A percentile compares a stretch with the other conserved stretches of the same genome.
phyloP scores from a whole-genome alignment of 371 early-diverging fungal genomes.

The Apophysomyces ossiformis region DNA sequence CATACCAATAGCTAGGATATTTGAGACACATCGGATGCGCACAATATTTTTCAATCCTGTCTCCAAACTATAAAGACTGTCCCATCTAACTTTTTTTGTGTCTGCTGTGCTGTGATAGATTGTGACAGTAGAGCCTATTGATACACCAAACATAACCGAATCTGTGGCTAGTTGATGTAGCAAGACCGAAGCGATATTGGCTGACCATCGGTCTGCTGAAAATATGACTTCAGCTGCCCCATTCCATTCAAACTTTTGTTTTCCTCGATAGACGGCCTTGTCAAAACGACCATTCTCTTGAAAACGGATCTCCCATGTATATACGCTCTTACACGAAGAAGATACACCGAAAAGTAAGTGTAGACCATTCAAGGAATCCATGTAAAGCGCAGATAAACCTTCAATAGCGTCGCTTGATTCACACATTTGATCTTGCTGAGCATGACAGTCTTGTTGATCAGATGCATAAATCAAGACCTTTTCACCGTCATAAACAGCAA shows the following conservation, averaged over 20 bases:
- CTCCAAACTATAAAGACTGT: conserved; percentile 29
- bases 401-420: conserved; percentile 17
- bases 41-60: conserved; percentile 16
- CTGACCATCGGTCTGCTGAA: conserved; percentile 5
- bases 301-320: conserved; percentile 32
- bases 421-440: conserved; percentile 34
- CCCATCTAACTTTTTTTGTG: conserved; percentile 24
- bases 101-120: conserved; percentile 13
- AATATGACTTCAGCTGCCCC: conserved; percentile 1
- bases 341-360: conserved; percentile 37
- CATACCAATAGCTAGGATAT: conserved; percentile 27
- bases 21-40: conserved; percentile 19
- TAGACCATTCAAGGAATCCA: conserved; percentile 28
- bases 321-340: conserved; percentile 12
- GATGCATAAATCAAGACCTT: conserved; percentile 32
- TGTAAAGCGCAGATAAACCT: conserved; percentile 36
- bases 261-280: conserved; percentile 10
- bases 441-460: conserved; percentile 33
- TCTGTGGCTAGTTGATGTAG: conserved; percentile 8
- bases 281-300: not conserved
- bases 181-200: conserved; percentile 17
- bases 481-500: conserved; percentile 45
- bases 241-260: conserved; percentile 16
- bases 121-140: conserved; percentile 13
- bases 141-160: conserved; percentile 5